phyloP scores from a whole-genome alignment of 2,329 filamentous ascomycete genomes.

The Rhinocladiella mackenziei region DNA sequence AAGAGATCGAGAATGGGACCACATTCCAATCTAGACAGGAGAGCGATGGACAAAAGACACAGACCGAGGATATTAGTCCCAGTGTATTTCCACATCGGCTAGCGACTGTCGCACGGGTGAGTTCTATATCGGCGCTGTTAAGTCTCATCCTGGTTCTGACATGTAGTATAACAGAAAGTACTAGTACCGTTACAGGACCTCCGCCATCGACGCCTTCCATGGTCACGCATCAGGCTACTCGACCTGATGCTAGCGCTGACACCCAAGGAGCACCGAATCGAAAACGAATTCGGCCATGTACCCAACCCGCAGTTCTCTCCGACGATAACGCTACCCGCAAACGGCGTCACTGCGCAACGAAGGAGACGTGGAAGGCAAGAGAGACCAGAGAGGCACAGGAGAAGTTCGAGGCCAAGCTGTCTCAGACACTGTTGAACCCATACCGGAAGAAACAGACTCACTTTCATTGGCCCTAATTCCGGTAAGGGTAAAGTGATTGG shows the following conservation, averaged over 20 bases:
- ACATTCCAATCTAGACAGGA: conserved; percentile 3
- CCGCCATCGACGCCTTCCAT: conserved; percentile 7
- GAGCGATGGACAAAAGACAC: conserved; percentile 1
- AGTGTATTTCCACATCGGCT: background rate
- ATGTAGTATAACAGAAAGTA: background rate
- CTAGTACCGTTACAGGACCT: conserved; percentile 2
- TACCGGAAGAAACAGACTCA: conserved; percentile 4
- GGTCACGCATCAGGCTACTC: conserved; percentile 2
- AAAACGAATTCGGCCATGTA: conserved; percentile 13
- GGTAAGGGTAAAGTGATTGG: conserved; percentile 1
- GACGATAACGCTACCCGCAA: conserved; percentile 7
- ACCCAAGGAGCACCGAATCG: conserved; percentile 7
- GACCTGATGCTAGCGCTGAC: conserved; percentile 2
- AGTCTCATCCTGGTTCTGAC: conserved; percentile 3
- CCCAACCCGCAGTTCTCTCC: conserved; percentile 4
- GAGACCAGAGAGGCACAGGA: conserved; percentile 9
- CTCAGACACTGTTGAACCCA: background rate
- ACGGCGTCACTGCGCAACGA: conserved; percentile 10
- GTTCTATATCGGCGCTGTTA: conserved; percentile 2
- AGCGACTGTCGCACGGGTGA: conserved; percentile 2
- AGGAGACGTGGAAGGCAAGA: conserved; percentile 12
- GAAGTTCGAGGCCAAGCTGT: background rate
- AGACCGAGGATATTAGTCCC: conserved; percentile 3
- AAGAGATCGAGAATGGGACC: background rate
- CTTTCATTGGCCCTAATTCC: conserved; percentile 1